A percentile compares a stretch with the other conserved stretches of the same genome.
Conservation (phyloP, 148 eudicot species). For the Diospyros kaki region DNA sequence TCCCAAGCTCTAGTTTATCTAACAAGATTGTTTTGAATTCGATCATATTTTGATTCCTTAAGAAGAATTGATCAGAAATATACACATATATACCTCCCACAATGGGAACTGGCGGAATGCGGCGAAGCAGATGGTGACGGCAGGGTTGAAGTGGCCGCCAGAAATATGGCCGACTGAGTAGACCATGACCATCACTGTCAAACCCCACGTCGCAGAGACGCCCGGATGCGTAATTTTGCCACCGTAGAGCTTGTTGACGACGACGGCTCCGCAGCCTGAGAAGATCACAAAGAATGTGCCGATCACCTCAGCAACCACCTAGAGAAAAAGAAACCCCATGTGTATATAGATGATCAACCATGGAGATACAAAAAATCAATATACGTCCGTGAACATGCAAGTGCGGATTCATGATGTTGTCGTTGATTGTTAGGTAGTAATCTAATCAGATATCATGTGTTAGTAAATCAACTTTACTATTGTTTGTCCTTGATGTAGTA, state of each 20-base stretch:
- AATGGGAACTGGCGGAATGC: constrained; percentile 56
- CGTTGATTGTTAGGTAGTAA: no score
- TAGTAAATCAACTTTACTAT: neutral
- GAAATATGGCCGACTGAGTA: constrained; percentile 80
- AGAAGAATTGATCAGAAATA: no score
- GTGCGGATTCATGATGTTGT: no score
- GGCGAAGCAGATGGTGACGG: constrained; percentile 71
- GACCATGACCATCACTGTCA: constrained; percentile 78
- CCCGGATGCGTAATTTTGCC: constrained; percentile 74
- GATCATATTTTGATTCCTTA: no score
- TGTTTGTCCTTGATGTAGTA: neutral
- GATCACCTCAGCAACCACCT: constrained; percentile 26
- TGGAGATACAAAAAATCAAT: neutral
- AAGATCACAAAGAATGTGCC: constrained; percentile 71
- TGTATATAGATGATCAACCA: neutral
- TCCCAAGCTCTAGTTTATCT: no score
- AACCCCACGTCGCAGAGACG: constrained; percentile 75
- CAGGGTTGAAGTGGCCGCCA: constrained; percentile 91
- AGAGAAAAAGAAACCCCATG: neutral
- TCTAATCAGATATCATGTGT: neutral
- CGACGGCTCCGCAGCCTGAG: constrained; percentile 78
- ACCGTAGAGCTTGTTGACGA: constrained; percentile 50
- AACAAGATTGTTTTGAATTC: neutral
- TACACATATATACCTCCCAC: constrained; percentile 37
- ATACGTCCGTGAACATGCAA: no score